phyloP scores from a whole-genome alignment of 306 rosid species.

The Astragalus glycyphyllos region DNA sequence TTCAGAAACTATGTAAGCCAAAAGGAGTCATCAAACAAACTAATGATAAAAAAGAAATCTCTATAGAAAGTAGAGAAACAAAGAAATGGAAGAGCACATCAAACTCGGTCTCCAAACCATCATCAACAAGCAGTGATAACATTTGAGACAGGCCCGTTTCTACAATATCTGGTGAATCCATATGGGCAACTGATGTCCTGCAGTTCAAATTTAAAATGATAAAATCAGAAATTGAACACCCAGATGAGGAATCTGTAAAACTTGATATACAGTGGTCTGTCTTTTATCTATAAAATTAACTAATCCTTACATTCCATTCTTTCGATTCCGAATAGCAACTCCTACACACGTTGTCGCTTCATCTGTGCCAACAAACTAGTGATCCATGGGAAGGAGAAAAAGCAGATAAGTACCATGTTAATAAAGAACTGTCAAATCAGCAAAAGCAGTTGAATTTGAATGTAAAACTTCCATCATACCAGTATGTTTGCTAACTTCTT shows the following conservation, averaged over 20 bases:
- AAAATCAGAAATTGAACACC: slow-evolving; percentile 17
- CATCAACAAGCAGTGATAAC: slow-evolving; percentile 59
- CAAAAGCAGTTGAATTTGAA: slow-evolving; percentile 9
- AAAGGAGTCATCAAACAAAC: slow-evolving; percentile 15
- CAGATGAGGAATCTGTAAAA: slow-evolving; percentile 21
- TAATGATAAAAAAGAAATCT: background rate
- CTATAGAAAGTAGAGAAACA: slow-evolving; percentile 27
- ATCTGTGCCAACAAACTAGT: slow-evolving; percentile 88
- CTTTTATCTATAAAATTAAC: slow-evolving; percentile 1
- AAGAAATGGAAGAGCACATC: slow-evolving; percentile 57
- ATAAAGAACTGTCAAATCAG: background rate
- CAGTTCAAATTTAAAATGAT: slow-evolving; percentile 21
- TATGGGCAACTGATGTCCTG: slow-evolving; percentile 82
- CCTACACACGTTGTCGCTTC: slow-evolving; percentile 97
- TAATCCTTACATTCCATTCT: slow-evolving; percentile 74
- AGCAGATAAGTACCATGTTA: slow-evolving; percentile 18
- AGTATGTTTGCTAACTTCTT: background rate
- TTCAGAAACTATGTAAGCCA: slow-evolving; percentile 8
- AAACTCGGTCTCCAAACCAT: slow-evolving; percentile 53
- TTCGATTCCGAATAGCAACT: slow-evolving; percentile 67
- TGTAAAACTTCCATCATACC: slow-evolving; percentile 10
- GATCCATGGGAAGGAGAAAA: slow-evolving; percentile 19
- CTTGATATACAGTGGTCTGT: background rate
- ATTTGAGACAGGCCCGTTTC: slow-evolving; percentile 80
- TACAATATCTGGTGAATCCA: slow-evolving; percentile 82